These are phyloP conservation scores for Malus hybrid DNA, from an alignment of 331 rosid species.

Conservation along the genomic window DNA sequence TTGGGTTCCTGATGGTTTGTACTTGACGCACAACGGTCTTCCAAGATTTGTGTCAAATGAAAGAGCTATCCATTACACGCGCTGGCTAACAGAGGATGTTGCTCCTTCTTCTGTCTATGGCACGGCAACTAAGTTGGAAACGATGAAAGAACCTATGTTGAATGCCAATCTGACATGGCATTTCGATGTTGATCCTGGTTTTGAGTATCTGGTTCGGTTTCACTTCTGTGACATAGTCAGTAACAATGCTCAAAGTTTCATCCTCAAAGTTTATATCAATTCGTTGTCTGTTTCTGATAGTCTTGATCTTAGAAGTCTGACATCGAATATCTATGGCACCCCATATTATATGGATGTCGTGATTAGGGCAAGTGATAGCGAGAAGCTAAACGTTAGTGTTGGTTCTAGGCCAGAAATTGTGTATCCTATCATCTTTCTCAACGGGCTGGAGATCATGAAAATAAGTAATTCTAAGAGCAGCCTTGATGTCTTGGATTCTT, in stretches of 20 bases:
- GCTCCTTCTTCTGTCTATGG: slow-evolving; percentile 55
- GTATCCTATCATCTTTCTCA: slow-evolving; percentile 33
- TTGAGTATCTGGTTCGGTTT: slow-evolving; percentile 56
- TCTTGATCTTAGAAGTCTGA: slow-evolving; percentile 19
- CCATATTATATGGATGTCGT: slow-evolving; percentile 51
- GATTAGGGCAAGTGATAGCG: slow-evolving; percentile 16
- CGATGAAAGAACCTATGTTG: background rate
- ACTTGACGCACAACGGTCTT: slow-evolving; percentile 8
- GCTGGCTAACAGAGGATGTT: background rate
- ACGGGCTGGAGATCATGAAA: slow-evolving; percentile 66
- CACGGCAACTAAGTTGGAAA: slow-evolving; percentile 28
- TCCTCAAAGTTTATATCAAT: slow-evolving; percentile 39
- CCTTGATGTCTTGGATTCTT: slow-evolving; percentile 25
- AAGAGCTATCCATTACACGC: slow-evolving; percentile 25
- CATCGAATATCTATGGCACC: slow-evolving; percentile 22
- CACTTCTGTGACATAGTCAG: slow-evolving; percentile 52
- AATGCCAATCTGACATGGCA: slow-evolving; percentile 45
- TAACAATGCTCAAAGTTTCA: background rate
- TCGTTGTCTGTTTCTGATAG: slow-evolving; percentile 31
- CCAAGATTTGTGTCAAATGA: slow-evolving; percentile 28
- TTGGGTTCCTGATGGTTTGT: slow-evolving; percentile 46
- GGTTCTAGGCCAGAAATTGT: slow-evolving; percentile 16
- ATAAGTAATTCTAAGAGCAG: slow-evolving; percentile 35
- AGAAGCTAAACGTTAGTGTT: slow-evolving; percentile 37
- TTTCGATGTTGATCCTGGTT: slow-evolving; percentile 45